phyloP scores from a whole-genome alignment of 768 basidiomycete genomes.

The Aureoboletus auriporus region DNA sequence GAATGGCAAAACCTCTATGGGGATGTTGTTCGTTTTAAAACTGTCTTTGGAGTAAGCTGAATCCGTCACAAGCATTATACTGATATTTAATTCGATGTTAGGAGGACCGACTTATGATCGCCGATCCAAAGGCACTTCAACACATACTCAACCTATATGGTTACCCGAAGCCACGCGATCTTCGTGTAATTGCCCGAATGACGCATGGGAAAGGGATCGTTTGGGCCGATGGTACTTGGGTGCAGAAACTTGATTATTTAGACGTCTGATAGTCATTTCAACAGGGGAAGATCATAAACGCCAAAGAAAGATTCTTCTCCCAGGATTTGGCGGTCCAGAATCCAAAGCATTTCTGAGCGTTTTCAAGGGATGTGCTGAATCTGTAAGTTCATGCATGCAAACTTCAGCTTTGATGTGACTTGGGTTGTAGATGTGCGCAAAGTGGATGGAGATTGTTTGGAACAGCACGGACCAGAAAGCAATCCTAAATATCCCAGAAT shows the following conservation, averaged over 20 bases:
- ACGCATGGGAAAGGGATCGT: conserved; percentile 32
- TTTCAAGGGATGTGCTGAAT: conserved; percentile 37
- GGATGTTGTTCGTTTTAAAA: not conserved
- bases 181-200: conserved; percentile 13
- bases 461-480: conserved; percentile 5
- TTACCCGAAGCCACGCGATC: conserved; percentile 33
- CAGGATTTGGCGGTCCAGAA: conserved; percentile 52
- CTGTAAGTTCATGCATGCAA: conserved; percentile 11
- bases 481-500: conserved; percentile 21
- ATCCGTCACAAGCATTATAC: not conserved
- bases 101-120: conserved; percentile 43
- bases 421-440: conserved; percentile 15
- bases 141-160: conserved; percentile 38
- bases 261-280: not conserved
- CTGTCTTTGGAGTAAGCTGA: conserved; percentile 10
- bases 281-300: conserved; percentile 46
- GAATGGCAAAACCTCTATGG: not conserved
- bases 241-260: conserved; percentile 4
- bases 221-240: conserved; percentile 38
- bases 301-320: conserved; percentile 51
- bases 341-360: conserved; percentile 47
- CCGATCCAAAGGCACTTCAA: conserved; percentile 45
- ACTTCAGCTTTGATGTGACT: not conserved
- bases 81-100: conserved; percentile 16
- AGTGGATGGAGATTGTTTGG: conserved; percentile 22